phyloP scores from a whole-genome alignment of 2,329 filamentous ascomycete species.

The Nannizzia gypsea region DNA sequence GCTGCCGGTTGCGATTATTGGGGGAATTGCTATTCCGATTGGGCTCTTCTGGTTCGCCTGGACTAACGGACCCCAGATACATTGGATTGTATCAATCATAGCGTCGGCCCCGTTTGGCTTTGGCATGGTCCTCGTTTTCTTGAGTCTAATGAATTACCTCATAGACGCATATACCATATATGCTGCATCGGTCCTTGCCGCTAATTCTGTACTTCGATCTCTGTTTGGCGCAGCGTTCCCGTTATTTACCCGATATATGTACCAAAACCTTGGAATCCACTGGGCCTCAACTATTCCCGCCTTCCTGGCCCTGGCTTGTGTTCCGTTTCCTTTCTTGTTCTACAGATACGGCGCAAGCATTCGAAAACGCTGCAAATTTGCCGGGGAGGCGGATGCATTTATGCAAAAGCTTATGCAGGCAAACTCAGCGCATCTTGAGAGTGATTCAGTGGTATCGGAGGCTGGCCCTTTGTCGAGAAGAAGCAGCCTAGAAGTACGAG shows the following conservation, averaged over 20 bases:
- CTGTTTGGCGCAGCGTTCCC: slow-evolving; percentile 69
- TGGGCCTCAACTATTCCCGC: slow-evolving; percentile 65
- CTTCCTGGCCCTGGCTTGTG: slow-evolving; percentile 59
- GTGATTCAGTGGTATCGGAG: background rate
- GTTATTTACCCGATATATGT: slow-evolving; percentile 50
- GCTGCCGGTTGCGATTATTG: slow-evolving; percentile 50
- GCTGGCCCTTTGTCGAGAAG: background rate
- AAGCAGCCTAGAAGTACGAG: background rate
- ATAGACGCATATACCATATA: slow-evolving; percentile 63
- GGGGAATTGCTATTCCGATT: slow-evolving; percentile 49
- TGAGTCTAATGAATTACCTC: slow-evolving; percentile 55
- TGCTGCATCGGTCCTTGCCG: slow-evolving; percentile 62
- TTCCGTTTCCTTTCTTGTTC: slow-evolving; percentile 65
- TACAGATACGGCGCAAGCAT: slow-evolving; percentile 58
- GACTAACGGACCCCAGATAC: slow-evolving; percentile 47
- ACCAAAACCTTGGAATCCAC: slow-evolving; percentile 52
- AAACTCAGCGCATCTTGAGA: background rate
- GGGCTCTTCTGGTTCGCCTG: slow-evolving; percentile 59
- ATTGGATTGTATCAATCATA: slow-evolving; percentile 43
- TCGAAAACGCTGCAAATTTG: slow-evolving; percentile 56
- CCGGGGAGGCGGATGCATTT: slow-evolving; percentile 53
- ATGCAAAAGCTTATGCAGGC: slow-evolving; percentile 35
- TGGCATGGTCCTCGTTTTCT: slow-evolving; percentile 49
- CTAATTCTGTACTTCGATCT: slow-evolving; percentile 68
- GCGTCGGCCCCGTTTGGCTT: slow-evolving; percentile 45